Percentiles rank a stretch among this genome's conserved stretches.
phyloP scores from a whole-genome alignment of 805 yeast genomes.

The Candida railenensis region DNA sequence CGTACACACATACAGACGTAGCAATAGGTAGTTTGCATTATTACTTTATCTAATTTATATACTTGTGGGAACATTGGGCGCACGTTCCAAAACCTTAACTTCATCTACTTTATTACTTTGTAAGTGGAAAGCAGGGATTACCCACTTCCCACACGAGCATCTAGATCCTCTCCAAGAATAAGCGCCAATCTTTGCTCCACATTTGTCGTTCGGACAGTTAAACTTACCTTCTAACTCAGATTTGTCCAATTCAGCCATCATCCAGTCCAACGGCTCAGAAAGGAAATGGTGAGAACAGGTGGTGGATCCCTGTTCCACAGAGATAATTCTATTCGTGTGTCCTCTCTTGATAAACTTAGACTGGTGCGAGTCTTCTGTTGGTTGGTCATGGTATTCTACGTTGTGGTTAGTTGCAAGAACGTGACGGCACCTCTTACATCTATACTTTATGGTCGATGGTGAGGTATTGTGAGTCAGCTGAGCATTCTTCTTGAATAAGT shows the following conservation, averaged over 20 bases:
- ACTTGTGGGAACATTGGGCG: background rate
- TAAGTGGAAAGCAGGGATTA: conserved; percentile 85
- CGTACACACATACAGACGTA: no score
- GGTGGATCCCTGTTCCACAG: conserved; percentile 53
- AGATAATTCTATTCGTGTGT: conserved; percentile 58
- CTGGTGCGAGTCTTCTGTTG: conserved; percentile 64
- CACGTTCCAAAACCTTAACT: conserved; percentile 21
- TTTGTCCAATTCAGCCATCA: conserved; percentile 72
- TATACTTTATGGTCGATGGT: conserved; percentile 3
- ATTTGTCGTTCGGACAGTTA: conserved; percentile 68
- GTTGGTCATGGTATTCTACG: conserved; percentile 64
- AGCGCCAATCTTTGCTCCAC: conserved; percentile 83
- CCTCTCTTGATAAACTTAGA: conserved; percentile 65
- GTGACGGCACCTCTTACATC: conserved; percentile 84
- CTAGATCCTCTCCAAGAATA: conserved; percentile 93
- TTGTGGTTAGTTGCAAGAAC: conserved; percentile 62
- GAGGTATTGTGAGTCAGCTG: conserved; percentile 9
- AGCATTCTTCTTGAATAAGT: conserved; percentile 4
- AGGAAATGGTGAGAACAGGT: conserved; percentile 81
- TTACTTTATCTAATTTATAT: no score
- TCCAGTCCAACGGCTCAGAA: conserved; percentile 85
- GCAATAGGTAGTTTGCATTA: no score
- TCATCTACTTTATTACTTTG: conserved; percentile 81
- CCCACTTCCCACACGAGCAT: conserved; percentile 95
- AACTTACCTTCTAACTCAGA: conserved; percentile 87